Evolutionary conservation across 495 filamentous ascomycete genomes (phyloP), one percentile per base, ranked within the genome.

Genomic region (Aspergillus cavernicola): DNA sequence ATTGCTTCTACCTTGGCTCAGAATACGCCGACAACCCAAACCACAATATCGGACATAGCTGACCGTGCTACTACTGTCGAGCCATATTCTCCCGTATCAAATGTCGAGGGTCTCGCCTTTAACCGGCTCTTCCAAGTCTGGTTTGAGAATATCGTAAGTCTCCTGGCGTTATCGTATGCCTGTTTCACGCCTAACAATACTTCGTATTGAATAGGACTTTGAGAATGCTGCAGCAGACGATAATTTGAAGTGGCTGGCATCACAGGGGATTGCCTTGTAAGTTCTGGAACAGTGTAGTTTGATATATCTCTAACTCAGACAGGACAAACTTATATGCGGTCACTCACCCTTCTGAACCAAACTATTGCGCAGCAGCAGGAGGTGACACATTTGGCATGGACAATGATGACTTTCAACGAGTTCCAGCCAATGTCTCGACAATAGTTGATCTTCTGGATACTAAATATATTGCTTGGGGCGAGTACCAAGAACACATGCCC

Each of bases 321-420:
- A 64, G 61, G 29, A 80, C 77, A 55, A 87, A 87, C 72, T 86
- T 81, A 72, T 81, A 71, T 46, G 80, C 74, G 8, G 54, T 80
- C 36, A 84, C 84, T 23, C 85, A 88, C 56, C 85, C 85, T 6
- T 87, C 84, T 12, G 73, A 88, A 67, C 84, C 84, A 4, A 90
- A 90, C 69, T 89, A 89, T 65, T 68, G 76, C 43, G 79, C 83
- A n/a, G 65, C 77, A 8, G 80, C 82, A 6, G 76, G 68, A 26
- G 86, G 85, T 33, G 84, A 87, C 60, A 72, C 77, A 56, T 86
- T 87, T 53, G 86, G 86, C 50, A 81, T 89, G 73, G 75, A 88
- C 56, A 79, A 82, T 60, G 86, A 89, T 51, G 69, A 80, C 58
- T 83, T 83, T 65, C 72, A 71, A 33, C 64, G 65, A 24, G 62